These are phyloP conservation scores for Actinomortierella wolfii DNA, from an alignment of 371 early-diverging fungal genomes.

Conservation along the genomic window DNA sequence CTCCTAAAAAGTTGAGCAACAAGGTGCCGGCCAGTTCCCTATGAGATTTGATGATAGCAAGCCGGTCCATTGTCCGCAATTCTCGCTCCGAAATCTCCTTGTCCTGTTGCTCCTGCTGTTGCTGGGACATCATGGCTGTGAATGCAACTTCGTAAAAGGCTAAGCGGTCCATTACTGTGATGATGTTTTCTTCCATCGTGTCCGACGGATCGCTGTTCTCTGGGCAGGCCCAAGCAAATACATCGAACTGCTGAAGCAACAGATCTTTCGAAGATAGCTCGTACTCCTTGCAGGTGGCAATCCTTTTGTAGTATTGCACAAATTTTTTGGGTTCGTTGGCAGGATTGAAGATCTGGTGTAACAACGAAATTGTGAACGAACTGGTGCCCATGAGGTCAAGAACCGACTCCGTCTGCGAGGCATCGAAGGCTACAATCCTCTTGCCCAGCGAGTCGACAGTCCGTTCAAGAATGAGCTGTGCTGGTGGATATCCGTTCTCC, in stretches of 20 bases:
- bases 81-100: constrained; percentile 30
- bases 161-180: constrained; percentile 14
- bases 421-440: constrained; percentile 30
- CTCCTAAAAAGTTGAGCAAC: constrained; percentile 28
- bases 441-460: constrained; percentile 30
- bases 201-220: background rate
- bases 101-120: constrained; percentile 34
- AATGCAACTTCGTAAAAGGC: constrained; percentile 31
- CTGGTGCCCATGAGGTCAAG: constrained; percentile 30
- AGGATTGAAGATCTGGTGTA: constrained; percentile 32
- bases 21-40: constrained; percentile 40
- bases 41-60: constrained; percentile 39
- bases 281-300: constrained; percentile 38
- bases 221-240: constrained; percentile 31
- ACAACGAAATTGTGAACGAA: constrained; percentile 17
- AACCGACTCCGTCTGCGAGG: constrained; percentile 25
- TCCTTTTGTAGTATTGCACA: constrained; percentile 24
- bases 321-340: constrained; percentile 24
- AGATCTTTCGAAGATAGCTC: constrained; percentile 27
- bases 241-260: constrained; percentile 38
- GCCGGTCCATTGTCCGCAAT: constrained; percentile 26
- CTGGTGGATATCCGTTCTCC: constrained; percentile 17
- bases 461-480: constrained; percentile 12
- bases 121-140: constrained; percentile 31
- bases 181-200: background rate